Percentiles rank a stretch among this genome's conserved stretches.
Conservation (phyloP, 306 rosid genomes). For the Delonix regia region DNA sequence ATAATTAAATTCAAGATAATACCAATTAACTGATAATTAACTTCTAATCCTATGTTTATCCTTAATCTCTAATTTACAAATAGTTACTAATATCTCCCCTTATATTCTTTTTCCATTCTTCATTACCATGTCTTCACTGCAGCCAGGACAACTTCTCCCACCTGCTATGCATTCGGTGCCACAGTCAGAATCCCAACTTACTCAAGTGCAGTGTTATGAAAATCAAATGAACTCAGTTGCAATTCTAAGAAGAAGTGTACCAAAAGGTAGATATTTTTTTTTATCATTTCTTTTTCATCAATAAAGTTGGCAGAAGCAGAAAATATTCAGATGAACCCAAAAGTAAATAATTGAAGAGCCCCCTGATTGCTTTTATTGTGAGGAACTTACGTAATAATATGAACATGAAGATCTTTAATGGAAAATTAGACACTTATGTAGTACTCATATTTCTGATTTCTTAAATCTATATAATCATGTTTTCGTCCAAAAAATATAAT, state of each 20-base stretch:
- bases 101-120: no score
- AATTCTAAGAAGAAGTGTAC: slow-evolving; percentile 54
- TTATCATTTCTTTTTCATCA: slow-evolving; percentile 22
- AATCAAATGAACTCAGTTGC: background rate
- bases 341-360: background rate
- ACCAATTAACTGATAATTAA: no score
- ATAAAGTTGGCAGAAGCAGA: background rate
- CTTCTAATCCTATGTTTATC: no score
- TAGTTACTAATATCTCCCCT: no score
- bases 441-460: no score
- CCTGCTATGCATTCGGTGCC: slow-evolving; percentile 22
- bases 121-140: background rate
- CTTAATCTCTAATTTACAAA: no score
- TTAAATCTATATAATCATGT: no score
- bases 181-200: slow-evolving; percentile 54
- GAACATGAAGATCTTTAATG: no score
- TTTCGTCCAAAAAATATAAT: no score
- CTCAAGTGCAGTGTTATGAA: slow-evolving; percentile 52
- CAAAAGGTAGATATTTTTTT: slow-evolving; percentile 65
- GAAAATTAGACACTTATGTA: no score
- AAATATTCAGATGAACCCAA: slow-evolving; percentile 2
- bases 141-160: background rate
- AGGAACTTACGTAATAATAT: no score
- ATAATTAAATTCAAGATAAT: no score
- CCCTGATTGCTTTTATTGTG: background rate